Conservation (phyloP, 805 yeast species). For the Osmozyma mogii region DNA sequence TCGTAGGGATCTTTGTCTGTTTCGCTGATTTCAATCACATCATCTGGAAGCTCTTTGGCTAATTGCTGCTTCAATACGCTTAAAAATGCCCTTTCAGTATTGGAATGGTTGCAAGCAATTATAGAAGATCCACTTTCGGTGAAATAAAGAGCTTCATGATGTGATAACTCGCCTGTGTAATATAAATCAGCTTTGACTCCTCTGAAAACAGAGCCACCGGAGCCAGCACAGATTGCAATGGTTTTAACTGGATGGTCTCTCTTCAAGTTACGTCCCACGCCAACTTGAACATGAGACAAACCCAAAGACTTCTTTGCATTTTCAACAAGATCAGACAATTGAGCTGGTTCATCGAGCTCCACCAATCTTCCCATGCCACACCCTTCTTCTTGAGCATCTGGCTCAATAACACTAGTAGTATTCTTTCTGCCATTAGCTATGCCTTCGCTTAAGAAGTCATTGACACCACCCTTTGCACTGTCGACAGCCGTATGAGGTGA, state of each 20-base stretch:
- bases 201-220: constrained; percentile 74
- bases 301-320: constrained; percentile 48
- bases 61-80: constrained; percentile 44
- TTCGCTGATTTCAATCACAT: constrained; percentile 42
- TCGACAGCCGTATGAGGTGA: constrained; percentile 96
- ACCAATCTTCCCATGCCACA: constrained; percentile 83
- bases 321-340: constrained; percentile 37
- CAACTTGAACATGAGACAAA: constrained; percentile 56
- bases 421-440: constrained; percentile 21
- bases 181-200: constrained; percentile 60
- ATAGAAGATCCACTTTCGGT: constrained; percentile 68
- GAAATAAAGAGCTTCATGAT: constrained; percentile 75
- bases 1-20: constrained; percentile 59
- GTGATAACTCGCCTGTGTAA: constrained; percentile 90
- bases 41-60: constrained; percentile 31
- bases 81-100: constrained; percentile 86
- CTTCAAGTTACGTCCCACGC: constrained; percentile 24
- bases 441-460: constrained; percentile 79
- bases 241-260: constrained; percentile 32
- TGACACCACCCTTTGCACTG: constrained; percentile 88
- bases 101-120: constrained; percentile 79
- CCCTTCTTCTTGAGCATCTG: constrained; percentile 35
- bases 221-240: constrained; percentile 91
- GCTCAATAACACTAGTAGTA: constrained; percentile 33
- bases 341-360: constrained; percentile 34